Evolutionary conservation across 164 flowering plant genomes (phyloP), one percentile per base, ranked within the genome.

Genomic region (Malania oleifera): DNA sequence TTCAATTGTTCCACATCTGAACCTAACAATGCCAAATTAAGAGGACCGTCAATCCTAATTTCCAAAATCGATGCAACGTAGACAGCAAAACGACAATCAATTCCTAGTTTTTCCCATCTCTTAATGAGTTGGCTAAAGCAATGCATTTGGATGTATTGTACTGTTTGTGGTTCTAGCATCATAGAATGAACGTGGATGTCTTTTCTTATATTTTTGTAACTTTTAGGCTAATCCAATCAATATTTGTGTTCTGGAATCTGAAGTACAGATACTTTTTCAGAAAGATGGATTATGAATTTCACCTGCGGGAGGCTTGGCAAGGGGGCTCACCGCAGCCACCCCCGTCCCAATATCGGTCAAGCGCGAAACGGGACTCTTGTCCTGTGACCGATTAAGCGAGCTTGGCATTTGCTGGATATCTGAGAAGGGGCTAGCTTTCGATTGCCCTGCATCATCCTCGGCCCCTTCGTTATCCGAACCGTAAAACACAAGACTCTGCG

Each of bases 1-100:
- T 85, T 91, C 77, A 89, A 83, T 78, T 68, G 17, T 3, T 86
- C 95, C 66, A 73, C 47, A 44, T 91, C 98, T 89, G 77, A 43
- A 73, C 37, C 52, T 24, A 64, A 61, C 29, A n/a, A n/a, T n/a
- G 8, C 57, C 60, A 51, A 5, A 48, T 5, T 8, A 40, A 24
- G 22, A 38, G 26, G 7, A 34, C 27, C 4, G 12, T 15, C 44
- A 40, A 11, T 40, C n/a, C 44, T 4, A 40, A 11, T 40, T 40
- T 40, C 44, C 14, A 15, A 12, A 40, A 40, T 15, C 14, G 5
- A 40, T 11, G 14, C 44, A 3, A 15, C 4, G 17, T 15, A 40
- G 14, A 15, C 44, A 11, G 5, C 14, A 34, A 7, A 7, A 7
- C 11, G 11, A 34, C 7, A 34, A 34, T 34, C 0, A 7, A 7